Percentiles rank a stretch among this genome's conserved stretches.
phyloP scores from a whole-genome alignment of 345 rosid species.

The Eucalyptus victrix region DNA sequence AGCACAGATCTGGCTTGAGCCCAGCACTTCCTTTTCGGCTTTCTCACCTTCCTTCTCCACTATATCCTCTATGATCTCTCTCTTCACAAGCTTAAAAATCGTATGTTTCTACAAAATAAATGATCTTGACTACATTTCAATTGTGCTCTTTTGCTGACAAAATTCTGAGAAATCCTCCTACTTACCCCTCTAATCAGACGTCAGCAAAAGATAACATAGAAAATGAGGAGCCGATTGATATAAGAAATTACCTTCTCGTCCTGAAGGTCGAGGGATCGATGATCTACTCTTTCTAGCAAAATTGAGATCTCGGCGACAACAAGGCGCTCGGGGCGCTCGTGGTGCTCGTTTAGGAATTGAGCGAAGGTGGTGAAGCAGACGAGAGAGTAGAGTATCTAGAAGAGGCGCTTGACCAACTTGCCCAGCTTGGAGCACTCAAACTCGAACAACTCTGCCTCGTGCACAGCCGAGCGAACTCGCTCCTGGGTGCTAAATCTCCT shows the following conservation, averaged over 20 bases:
- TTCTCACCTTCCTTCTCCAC: neutral
- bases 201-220: neutral
- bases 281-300: neutral
- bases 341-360: neutral
- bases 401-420: constrained; percentile 38
- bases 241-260: neutral
- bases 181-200: neutral
- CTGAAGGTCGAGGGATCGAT: neutral
- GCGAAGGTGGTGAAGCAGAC: constrained; percentile 22
- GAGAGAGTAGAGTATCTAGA: constrained; percentile 36
- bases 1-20: neutral
- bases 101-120: neutral
- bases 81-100: neutral
- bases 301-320: neutral
- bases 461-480: constrained; percentile 25
- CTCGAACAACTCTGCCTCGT: constrained; percentile 23
- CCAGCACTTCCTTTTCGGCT: accelerated
- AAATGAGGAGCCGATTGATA: neutral
- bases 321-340: neutral
- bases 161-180: neutral
- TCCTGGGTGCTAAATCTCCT: constrained; percentile 34
- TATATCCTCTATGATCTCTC: neutral
- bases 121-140: accelerated
- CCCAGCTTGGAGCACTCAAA: constrained; percentile 40
- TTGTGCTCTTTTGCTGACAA: neutral